Percentiles rank a stretch among this genome's conserved stretches.
phyloP scores from a whole-genome alignment of 2,329 filamentous ascomycete genomes.

The Lasiodiplodia citricola region DNA sequence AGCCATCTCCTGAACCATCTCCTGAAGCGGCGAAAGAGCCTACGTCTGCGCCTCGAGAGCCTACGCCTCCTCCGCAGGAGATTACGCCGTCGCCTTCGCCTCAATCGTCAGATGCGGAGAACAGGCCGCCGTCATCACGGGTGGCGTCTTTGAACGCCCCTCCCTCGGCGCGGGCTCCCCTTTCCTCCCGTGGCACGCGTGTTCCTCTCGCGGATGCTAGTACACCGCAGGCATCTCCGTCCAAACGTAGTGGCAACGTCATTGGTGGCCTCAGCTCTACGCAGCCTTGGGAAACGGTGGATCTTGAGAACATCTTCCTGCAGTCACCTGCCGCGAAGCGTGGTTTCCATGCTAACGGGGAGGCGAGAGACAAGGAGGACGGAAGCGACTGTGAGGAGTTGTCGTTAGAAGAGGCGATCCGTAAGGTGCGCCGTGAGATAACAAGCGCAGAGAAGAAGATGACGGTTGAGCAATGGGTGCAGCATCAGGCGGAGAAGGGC shows the following conservation, averaged over 20 bases:
- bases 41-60: slow-evolving; percentile 12
- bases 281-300: slow-evolving; percentile 72
- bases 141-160: slow-evolving; percentile 48
- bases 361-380: slow-evolving; percentile 35
- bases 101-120: slow-evolving; percentile 81
- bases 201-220: slow-evolving; percentile 48
- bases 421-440: slow-evolving; percentile 63
- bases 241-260: slow-evolving; percentile 50
- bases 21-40: neutral
- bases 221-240: slow-evolving; percentile 45
- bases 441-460: slow-evolving; percentile 81
- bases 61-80: slow-evolving; percentile 18
- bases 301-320: slow-evolving; percentile 74
- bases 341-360: slow-evolving; percentile 1
- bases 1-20: neutral
- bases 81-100: slow-evolving; percentile 69
- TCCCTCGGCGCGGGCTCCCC: slow-evolving; percentile 22
- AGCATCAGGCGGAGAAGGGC: slow-evolving; percentile 77
- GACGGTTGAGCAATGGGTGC: slow-evolving; percentile 94
- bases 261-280: slow-evolving; percentile 58
- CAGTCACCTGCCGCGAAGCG: slow-evolving; percentile 45
- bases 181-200: slow-evolving; percentile 16
- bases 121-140: slow-evolving; percentile 73
- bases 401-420: slow-evolving; percentile 49
- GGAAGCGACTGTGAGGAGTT: slow-evolving; percentile 26